phyloP scores from a whole-genome alignment of 805 yeast genomes.

The Yarrowia osloensis region DNA sequence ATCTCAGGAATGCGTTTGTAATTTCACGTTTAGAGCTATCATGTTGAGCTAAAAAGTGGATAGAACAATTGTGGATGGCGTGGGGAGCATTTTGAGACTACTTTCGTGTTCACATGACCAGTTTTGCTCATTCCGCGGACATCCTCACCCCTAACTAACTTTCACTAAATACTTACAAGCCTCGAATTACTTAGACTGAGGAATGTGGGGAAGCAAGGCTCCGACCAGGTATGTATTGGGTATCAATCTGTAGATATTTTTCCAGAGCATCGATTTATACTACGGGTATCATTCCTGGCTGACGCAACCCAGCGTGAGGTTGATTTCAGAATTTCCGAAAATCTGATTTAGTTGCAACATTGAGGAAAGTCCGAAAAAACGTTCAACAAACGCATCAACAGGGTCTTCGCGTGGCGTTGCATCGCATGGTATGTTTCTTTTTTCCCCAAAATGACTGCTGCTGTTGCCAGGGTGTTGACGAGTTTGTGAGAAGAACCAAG shows the following conservation, averaged over 20 bases:
- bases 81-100: not conserved
- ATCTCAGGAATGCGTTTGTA: not conserved
- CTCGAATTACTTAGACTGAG: not conserved
- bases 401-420: conserved; percentile 3
- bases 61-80: too few relatives aligned
- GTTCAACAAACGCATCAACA: not conserved
- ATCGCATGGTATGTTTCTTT: not conserved
- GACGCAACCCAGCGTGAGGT: too few relatives aligned
- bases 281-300: too few relatives aligned
- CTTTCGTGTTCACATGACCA: not conserved
- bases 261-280: not conserved
- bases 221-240: not conserved
- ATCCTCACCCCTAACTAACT: not conserved
- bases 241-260: not conserved
- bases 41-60: too few relatives aligned
- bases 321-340: not conserved
- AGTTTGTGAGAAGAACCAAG: too few relatives aligned
- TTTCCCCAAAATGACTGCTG: not conserved
- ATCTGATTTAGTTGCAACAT: not conserved
- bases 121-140: not conserved
- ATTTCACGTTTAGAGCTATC: too few relatives aligned
- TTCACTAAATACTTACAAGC: conserved; percentile 7
- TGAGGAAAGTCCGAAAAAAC: not conserved
- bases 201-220: conserved; percentile 18
- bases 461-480: not conserved